Base-by-base conservation (phyloP, 345 rosid genomes). In the Aquilaria malaccensis region DNA sequence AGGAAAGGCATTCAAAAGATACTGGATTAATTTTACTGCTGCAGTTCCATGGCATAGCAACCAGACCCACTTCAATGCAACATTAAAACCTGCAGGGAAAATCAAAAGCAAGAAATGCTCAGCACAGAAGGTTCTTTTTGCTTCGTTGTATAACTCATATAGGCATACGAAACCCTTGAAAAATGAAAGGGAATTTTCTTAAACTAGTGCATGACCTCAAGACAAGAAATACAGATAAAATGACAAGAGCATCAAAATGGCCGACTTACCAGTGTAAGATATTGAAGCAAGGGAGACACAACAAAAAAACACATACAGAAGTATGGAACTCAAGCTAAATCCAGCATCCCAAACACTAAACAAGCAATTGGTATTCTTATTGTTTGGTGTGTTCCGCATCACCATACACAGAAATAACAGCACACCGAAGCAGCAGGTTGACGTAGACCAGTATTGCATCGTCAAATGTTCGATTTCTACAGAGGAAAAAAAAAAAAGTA, bases 361-460 rank as follows among this genome's bases (percentile, higher is more conserved):
- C 2, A 81, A 72, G 4, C 78, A 52, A 31, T 64, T 60, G 30
- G 73, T 54, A 11, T 50, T 57, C 30, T 48, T 56, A 22, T 58
- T 61, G 15, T 51, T 66, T 11, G 73, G 55, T 31, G 78, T 56
- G 55, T 15, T 48, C 71, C 77, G 56, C 71, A 75, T 62, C 63
- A 77, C 54, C 0, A 80, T 64, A 45, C 73, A 72, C 43, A 93
- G 86, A 64, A 80, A 84, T 54, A 83, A 61, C 55, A 93, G 88
- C 64, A 93, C 86, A 9, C 82, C 75, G 43, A 83, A 80, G 70
- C 88, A 82, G 68, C 85, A 72, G 11, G 81, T 85, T 11, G 81
- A 79, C 7, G 91, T 74, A 15, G 87, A 84, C 92, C 96, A 93
- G 67, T 83, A 89, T 60, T 87, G 91, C 96, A 89, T 74, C 33